Evolutionary conservation across 2,329 filamentous ascomycete species (phyloP).

Genomic region (Conoideocrella luteorostrata): DNA sequence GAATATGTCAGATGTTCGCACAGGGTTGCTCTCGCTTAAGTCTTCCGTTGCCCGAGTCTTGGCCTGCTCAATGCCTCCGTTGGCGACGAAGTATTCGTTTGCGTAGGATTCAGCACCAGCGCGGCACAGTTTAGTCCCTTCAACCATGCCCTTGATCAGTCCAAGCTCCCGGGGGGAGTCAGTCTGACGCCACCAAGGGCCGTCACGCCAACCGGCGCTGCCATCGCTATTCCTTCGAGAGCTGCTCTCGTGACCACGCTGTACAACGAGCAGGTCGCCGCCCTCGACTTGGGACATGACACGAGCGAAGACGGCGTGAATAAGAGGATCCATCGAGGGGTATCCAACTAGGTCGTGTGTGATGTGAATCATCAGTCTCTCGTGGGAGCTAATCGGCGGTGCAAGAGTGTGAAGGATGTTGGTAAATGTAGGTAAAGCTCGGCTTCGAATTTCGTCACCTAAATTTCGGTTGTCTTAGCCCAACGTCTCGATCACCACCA

Average conservation of each 20-base stretch:
- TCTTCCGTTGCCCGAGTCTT: slow-evolving; percentile 73
- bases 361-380: slow-evolving; percentile 93
- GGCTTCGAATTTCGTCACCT: slow-evolving; percentile 82
- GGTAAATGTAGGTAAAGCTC: slow-evolving; percentile 89
- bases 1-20: slow-evolving; percentile 91
- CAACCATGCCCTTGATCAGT: slow-evolving; percentile 69
- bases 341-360: slow-evolving; percentile 95
- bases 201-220: slow-evolving; percentile 75
- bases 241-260: slow-evolving; percentile 81
- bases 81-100: slow-evolving; percentile 70
- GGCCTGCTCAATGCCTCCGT: slow-evolving; percentile 74
- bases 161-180: slow-evolving; percentile 69
- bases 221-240: slow-evolving; percentile 56
- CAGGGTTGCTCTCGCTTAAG: slow-evolving; percentile 78
- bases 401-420: slow-evolving; percentile 92
- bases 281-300: slow-evolving; percentile 99
- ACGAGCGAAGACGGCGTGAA: slow-evolving; percentile 84
- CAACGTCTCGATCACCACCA: too few species aligned
- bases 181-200: slow-evolving; percentile 87
- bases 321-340: slow-evolving; percentile 85
- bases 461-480: slow-evolving; percentile 7
- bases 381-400: slow-evolving; percentile 92
- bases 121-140: slow-evolving; percentile 85
- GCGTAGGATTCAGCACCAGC: slow-evolving; percentile 86
- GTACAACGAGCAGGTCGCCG: slow-evolving; percentile 87